These are phyloP conservation scores for Zygosaccharomyces kombuchaensis DNA, from an alignment of 805 yeast species.

Conservation along the genomic window DNA sequence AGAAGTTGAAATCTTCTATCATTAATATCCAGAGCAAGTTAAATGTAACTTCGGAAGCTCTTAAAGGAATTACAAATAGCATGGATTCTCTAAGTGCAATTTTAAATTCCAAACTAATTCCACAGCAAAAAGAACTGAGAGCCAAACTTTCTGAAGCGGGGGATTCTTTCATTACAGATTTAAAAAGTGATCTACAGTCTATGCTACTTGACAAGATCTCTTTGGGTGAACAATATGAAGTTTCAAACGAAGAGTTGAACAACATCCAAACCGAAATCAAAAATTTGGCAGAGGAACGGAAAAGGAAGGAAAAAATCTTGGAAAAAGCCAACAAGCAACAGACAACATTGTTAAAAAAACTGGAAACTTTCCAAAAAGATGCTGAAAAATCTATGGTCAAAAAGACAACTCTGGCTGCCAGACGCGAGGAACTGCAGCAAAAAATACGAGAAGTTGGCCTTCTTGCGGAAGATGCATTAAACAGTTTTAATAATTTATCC, in stretches of 20 bases:
- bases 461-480: conserved; percentile 79
- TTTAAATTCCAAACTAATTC: conserved; percentile 52
- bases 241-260: conserved; percentile 31
- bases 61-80: conserved; percentile 21
- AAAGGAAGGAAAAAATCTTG: conserved; percentile 38
- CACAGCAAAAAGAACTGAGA: conserved; percentile 43
- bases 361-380: conserved; percentile 58
- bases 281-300: conserved; percentile 26
- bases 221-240: conserved; percentile 31
- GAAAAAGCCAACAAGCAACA: conserved; percentile 56
- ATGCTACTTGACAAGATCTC: conserved; percentile 31
- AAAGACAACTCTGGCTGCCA: conserved; percentile 51
- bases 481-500: conserved; percentile 39
- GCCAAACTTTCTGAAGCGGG: conserved; percentile 19
- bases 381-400: conserved; percentile 62
- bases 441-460: conserved; percentile 83
- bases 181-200: conserved; percentile 21
- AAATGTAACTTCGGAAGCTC: conserved; percentile 30
- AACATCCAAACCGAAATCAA: conserved; percentile 27
- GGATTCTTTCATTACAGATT: conserved; percentile 12
- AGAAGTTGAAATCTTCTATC: conserved; percentile 38
- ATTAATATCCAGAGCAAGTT: conserved; percentile 45
- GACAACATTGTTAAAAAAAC: conserved; percentile 44
- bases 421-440: conserved; percentile 68
- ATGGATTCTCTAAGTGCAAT: conserved; percentile 46